Conservation (phyloP, 192 early-diverging fungal species). For the Backusella liffmaniae region DNA sequence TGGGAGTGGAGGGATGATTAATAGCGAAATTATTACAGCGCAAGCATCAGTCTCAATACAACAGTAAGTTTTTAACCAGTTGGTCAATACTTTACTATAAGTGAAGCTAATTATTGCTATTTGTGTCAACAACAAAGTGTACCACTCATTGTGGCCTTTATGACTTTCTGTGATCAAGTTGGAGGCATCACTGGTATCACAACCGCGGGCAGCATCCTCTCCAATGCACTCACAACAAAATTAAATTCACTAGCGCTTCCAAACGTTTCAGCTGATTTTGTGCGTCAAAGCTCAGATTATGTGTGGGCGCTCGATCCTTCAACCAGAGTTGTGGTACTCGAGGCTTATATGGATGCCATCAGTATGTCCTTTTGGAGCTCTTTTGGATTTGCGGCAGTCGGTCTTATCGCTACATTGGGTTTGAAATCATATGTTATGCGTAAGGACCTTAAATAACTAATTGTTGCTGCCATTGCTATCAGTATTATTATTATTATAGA, state of each 20-base stretch:
- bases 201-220: constrained; percentile 66
- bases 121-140: constrained; percentile 12
- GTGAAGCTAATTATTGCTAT: not conserved
- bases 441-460: not conserved
- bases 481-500: not conserved
- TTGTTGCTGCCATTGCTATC: not conserved
- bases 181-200: constrained; percentile 47
- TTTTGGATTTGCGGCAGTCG: constrained; percentile 19
- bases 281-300: constrained; percentile 29
- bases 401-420: constrained; percentile 16
- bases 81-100: not conserved
- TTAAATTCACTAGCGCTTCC: constrained; percentile 18
- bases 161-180: constrained; percentile 36
- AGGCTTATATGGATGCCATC: constrained; percentile 29
- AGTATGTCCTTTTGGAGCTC: constrained; percentile 27
- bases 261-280: constrained; percentile 12
- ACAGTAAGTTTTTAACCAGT: constrained; percentile 20
- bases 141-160: constrained; percentile 30
- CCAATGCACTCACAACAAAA: constrained; percentile 41
- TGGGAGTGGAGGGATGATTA: constrained; percentile 35
- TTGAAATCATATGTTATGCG: constrained; percentile 33
- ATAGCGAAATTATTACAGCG: constrained; percentile 33
- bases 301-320: constrained; percentile 13
- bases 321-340: constrained; percentile 7
- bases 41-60: constrained; percentile 32